Conservation (phyloP, 768 basidiomycete species). For the Mycena leptocephala region DNA sequence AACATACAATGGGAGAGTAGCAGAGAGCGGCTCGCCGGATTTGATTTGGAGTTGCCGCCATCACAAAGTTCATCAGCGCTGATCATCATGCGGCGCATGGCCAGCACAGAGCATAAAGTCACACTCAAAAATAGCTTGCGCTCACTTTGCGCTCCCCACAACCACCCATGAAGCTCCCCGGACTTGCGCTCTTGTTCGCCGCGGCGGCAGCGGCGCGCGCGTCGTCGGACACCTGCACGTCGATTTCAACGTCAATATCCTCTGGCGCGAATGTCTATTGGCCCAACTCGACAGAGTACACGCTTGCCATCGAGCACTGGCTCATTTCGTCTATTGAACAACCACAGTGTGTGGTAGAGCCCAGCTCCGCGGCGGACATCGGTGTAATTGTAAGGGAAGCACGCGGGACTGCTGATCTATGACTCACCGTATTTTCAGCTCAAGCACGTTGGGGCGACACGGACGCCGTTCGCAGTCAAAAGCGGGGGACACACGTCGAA, state of each 20-base stretch:
- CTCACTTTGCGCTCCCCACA: too few species aligned
- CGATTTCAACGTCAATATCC: constrained; percentile 16
- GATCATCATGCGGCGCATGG: too few species aligned
- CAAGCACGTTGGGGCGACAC: constrained; percentile 19
- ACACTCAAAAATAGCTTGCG: too few species aligned
- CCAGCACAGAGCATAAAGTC: too few species aligned
- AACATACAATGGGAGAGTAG: too few species aligned
- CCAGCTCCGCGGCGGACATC: neutral
- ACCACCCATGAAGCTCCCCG: neutral
- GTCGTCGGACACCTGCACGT: constrained; percentile 7
- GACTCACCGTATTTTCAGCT: too few species aligned
- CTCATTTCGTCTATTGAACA: constrained; percentile 20
- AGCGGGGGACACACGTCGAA: constrained; percentile 30
- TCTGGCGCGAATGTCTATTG: constrained; percentile 19
- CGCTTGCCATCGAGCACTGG: constrained; percentile 28
- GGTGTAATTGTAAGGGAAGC: constrained; percentile 18
- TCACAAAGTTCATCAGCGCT: too few species aligned
- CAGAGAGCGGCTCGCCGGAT: too few species aligned
- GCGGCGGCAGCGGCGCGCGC: neutral
- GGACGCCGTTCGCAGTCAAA: constrained; percentile 29
- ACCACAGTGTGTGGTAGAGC: constrained; percentile 26
- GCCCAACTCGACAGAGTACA: constrained; percentile 27
- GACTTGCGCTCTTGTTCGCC: neutral
- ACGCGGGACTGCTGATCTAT: too few species aligned
- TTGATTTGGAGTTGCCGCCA: too few species aligned